Evolutionary conservation across 176 grass and related monocot genomes (phyloP), one percentile per base, ranked within the genome.

Genomic region (Luzula sylvatica): DNA sequence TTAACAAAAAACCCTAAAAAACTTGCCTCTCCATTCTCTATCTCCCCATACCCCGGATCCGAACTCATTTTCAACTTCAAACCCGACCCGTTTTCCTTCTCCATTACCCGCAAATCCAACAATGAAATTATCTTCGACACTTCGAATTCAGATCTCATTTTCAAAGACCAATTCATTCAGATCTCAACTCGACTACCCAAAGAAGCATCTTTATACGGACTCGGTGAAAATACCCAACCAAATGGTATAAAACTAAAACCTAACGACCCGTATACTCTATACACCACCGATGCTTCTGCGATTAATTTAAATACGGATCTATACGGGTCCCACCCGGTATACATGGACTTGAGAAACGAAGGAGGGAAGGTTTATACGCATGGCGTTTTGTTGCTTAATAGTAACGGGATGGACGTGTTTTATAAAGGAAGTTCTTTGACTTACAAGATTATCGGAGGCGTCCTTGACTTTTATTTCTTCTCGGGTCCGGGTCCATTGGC

Each of bases 81-180:
- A 25, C 29, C 70, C 0, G 74, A 96, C 63, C 84, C 90, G 2
- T 96, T 96, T 72, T 73, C 58, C 49, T 96, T 80, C 58, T 77
- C 81, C 0, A 74, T 96, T 11, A 75, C 71, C 62, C 53, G 84
- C 1, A 76, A 42, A 7, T 82, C 77, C 55, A 89, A 65, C 4
- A 26, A 77, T 13, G 77, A 86, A 45, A 50, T 80, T 3, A 69
- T 96, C 2, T 96, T 96, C 80, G 81, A 96, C 65, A 77, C 84
- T 21, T 88, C 84, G 45, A 50, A 32, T 15, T 60, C 47, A 20
- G 23, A 55, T 29, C 50, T 96, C 42, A 77, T 96, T 44, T 96
- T 96, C 71, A 96, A 96, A 74, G 84, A 96, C 65, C 92, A 96
- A 66, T 96, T 89, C 65, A 69, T 96, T 3, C 81, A 96, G 69